These are phyloP conservation scores for Beverwykella pulmonaria DNA, from an alignment of 495 filamentous ascomycete genomes.

Conservation along the genomic window DNA sequence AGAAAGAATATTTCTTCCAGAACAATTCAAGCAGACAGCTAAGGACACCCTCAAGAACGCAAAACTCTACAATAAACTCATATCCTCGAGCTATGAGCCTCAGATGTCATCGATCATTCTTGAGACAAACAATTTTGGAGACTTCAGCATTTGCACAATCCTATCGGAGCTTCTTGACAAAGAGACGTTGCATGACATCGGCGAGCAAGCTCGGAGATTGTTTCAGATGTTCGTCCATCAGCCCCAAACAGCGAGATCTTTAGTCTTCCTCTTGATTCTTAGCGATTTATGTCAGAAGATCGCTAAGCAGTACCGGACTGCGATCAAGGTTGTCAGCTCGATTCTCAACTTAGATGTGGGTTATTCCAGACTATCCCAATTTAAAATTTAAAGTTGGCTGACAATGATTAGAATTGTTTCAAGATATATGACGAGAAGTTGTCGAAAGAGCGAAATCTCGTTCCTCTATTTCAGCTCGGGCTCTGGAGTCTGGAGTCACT, in stretches of 20 bases:
- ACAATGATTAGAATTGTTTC: background rate
- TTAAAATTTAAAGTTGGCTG: background rate
- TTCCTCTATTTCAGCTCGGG: background rate
- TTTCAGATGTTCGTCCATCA: conserved; percentile 12
- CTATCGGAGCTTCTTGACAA: conserved; percentile 7
- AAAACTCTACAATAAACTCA: background rate
- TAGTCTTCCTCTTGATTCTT: conserved; percentile 5
- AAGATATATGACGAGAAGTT: background rate
- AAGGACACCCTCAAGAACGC: background rate
- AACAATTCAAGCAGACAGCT: background rate
- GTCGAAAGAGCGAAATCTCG: background rate
- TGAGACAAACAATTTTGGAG: conserved; percentile 16
- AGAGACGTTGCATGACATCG: background rate
- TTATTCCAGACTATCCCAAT: background rate
- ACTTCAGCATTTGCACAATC: conserved; percentile 15
- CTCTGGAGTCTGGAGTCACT: conserved; percentile 20
- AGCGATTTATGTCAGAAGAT: background rate
- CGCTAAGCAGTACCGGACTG: background rate
- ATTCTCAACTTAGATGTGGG: background rate
- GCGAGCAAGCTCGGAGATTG: background rate
- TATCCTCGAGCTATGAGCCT: background rate
- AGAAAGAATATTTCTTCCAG: background rate
- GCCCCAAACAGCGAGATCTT: conserved; percentile 17
- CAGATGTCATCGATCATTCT: conserved; percentile 10
- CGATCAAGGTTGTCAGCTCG: conserved; percentile 4